phyloP scores from a whole-genome alignment of 441 rosid genomes.

The Corymbia calophylla region DNA sequence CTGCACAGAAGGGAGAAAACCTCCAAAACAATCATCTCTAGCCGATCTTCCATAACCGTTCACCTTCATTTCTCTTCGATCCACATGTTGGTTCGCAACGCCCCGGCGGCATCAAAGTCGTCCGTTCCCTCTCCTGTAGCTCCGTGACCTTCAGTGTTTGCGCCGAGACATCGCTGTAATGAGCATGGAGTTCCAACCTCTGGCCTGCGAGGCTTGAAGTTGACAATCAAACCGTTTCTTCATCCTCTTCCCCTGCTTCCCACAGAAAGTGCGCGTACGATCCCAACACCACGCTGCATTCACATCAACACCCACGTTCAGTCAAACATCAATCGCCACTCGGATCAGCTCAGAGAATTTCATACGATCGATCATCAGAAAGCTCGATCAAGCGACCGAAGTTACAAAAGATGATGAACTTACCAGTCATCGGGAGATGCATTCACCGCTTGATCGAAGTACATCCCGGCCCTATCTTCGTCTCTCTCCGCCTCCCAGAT shows the following conservation, averaged over 20 bases:
- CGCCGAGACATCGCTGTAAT: background rate
- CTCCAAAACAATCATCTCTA: background rate
- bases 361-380: background rate
- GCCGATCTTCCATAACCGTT: background rate
- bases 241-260: constrained; percentile 60
- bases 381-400: background rate
- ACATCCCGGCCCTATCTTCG: background rate
- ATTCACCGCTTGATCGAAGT: background rate
- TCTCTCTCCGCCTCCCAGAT: background rate
- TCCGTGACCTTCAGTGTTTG: background rate
- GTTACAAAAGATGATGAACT: background rate
- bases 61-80: background rate
- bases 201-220: constrained; percentile 7
- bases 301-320: background rate
- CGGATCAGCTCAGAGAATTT: background rate
- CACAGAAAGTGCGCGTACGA: constrained; percentile 84
- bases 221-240: constrained; percentile 11
- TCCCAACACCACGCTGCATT: constrained; percentile 62
- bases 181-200: background rate
- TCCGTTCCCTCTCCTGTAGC: background rate
- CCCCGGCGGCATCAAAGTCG: background rate
- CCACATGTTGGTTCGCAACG: fast-evolving
- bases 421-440: background rate
- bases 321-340: background rate
- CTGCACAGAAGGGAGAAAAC: background rate